phyloP scores from a whole-genome alignment of 352 stramenopile genomes.

The Achlya hypogyna region DNA sequence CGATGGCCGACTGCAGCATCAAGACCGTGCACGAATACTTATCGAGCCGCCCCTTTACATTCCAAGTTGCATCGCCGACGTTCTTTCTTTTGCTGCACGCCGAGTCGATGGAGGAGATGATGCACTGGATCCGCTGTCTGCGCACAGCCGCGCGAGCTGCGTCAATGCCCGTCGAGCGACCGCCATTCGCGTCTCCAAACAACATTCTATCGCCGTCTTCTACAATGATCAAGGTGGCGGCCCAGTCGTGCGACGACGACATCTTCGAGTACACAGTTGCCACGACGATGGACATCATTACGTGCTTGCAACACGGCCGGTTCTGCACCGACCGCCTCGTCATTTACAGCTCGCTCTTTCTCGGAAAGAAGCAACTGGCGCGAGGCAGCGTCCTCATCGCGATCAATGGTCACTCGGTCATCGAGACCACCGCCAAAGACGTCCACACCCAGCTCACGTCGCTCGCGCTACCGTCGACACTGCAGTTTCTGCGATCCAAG shows the following conservation, averaged over 20 bases:
- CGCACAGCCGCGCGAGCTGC: background rate
- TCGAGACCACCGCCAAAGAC: slow-evolving; percentile 52
- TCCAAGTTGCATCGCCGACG: background rate
- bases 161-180: background rate
- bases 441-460: slow-evolving; percentile 32
- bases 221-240: slow-evolving; percentile 13
- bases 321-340: background rate
- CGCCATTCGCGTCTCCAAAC: background rate
- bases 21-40: slow-evolving; percentile 49
- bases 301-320: background rate
- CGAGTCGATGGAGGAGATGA: slow-evolving; percentile 9
- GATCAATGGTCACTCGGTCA: slow-evolving; percentile 58
- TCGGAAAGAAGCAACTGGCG: slow-evolving; percentile 5
- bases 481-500: slow-evolving; percentile 34
- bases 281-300: background rate
- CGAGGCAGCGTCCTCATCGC: slow-evolving; percentile 51
- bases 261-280: background rate
- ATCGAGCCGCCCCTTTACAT: slow-evolving; percentile 3
- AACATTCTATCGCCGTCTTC: slow-evolving; percentile 3
- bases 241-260: slow-evolving; percentile 14
- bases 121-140: background rate
- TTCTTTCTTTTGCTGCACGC: slow-evolving; percentile 16
- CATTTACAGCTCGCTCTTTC: background rate
- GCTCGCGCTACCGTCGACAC: slow-evolving; percentile 37
- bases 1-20: slow-evolving; percentile 39